Conservation (phyloP, 345 rosid genomes). For the Syzygium aqueum region DNA sequence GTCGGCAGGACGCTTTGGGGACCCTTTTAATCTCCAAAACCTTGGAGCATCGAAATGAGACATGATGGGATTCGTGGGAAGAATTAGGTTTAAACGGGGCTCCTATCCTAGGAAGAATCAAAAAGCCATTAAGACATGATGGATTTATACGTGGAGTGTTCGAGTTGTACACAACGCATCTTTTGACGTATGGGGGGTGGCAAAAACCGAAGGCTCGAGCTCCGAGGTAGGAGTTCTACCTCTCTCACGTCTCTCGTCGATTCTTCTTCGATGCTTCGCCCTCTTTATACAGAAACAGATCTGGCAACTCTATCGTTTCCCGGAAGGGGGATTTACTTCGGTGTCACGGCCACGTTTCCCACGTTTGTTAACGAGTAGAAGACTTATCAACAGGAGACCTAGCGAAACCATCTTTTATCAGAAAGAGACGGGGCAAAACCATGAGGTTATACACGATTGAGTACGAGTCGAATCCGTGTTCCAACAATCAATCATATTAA, state of each 20-base stretch:
- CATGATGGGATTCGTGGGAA: no score
- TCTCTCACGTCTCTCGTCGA: not conserved
- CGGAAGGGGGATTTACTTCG: not conserved
- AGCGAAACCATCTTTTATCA: not conserved
- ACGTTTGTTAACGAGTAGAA: not conserved
- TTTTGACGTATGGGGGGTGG: not conserved
- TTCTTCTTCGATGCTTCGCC: not conserved
- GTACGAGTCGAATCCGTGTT: not conserved
- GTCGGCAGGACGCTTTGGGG: not conserved
- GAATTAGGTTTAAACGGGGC: no score
- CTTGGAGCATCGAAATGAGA: rapidly evolving
- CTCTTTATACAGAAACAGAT: not conserved
- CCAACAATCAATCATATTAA: no score
- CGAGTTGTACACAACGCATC: not conserved
- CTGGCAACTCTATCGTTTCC: not conserved
- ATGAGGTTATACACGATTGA: rapidly evolving
- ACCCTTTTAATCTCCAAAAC: not conserved
- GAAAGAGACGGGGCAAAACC: not conserved
- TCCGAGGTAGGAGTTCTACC: not conserved
- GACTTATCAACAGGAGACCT: not conserved
- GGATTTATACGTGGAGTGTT: not conserved
- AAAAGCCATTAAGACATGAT: rapidly evolving
- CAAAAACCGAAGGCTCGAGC: not conserved
- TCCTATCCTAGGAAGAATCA: not conserved
- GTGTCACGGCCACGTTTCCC: not conserved